A percentile compares a stretch with the other conserved stretches of the same genome.
phyloP scores from a whole-genome alignment of 805 yeast species.

The Sporopachydermia quercuum region DNA sequence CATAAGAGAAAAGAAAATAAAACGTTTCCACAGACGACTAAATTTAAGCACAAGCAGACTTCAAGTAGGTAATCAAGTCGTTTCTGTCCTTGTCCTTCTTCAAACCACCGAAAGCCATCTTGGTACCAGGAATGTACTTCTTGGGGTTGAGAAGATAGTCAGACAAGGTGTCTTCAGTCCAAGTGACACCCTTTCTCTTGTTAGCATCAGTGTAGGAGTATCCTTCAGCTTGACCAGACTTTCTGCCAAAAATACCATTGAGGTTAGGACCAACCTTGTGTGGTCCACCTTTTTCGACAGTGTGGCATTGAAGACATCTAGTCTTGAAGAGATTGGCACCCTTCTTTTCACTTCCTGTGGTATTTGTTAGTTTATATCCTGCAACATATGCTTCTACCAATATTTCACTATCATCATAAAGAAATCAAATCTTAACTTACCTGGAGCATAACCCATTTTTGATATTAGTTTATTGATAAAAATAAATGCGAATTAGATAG shows the following conservation, averaged over 20 bases:
- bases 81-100: slow-evolving; percentile 98
- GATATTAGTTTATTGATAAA: neutral
- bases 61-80: slow-evolving; percentile 82
- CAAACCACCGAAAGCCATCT: slow-evolving; percentile 99
- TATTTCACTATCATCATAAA: slow-evolving; percentile 6
- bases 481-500: too few relatives aligned
- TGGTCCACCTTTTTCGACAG: slow-evolving; percentile 90
- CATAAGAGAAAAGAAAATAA: too few relatives aligned
- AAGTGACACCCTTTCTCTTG: slow-evolving; percentile 83
- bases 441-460: slow-evolving; percentile 1
- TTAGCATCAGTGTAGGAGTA: slow-evolving; percentile 97
- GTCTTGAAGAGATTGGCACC: slow-evolving; percentile 98
- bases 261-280: slow-evolving; percentile 99
- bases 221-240: slow-evolving; percentile 84
- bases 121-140: slow-evolving; percentile 99
- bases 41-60: slow-evolving; percentile 20
- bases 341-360: slow-evolving; percentile 60
- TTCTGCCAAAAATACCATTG: slow-evolving; percentile 87
- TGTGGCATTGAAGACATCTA: slow-evolving; percentile 98
- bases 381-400: neutral
- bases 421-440: slow-evolving; percentile 1
- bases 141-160: slow-evolving; percentile 98
- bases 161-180: slow-evolving; percentile 80
- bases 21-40: too few relatives aligned
- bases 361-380: slow-evolving; percentile 4